Conservation (phyloP, 306 rosid genomes). For the Begonia masoniana region DNA sequence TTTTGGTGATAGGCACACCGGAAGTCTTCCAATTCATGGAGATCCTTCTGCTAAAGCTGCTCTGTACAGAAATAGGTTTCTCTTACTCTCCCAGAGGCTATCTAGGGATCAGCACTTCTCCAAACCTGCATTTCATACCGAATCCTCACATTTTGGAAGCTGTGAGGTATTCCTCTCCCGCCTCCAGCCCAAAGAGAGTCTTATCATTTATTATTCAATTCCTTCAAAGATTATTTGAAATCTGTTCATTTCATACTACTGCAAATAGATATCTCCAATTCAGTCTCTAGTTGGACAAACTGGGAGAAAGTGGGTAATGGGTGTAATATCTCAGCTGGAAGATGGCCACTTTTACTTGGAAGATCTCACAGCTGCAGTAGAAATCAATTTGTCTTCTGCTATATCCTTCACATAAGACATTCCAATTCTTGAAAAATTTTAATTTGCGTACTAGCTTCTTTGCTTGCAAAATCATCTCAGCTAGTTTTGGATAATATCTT, state of each 20-base stretch:
- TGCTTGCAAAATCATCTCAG: too few relatives aligned
- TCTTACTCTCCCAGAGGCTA: slow-evolving; percentile 66
- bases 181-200: too few relatives aligned
- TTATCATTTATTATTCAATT: too few relatives aligned
- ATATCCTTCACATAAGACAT: slow-evolving; percentile 45
- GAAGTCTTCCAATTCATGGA: slow-evolving; percentile 53
- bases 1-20: slow-evolving; percentile 38
- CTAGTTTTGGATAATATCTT: too few relatives aligned
- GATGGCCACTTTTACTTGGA: slow-evolving; percentile 80
- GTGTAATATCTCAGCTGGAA: slow-evolving; percentile 78
- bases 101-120: slow-evolving; percentile 77
- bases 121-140: slow-evolving; percentile 66
- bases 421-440: too few relatives aligned
- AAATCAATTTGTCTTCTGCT: slow-evolving; percentile 58
- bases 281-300: slow-evolving; percentile 83
- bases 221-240: too few relatives aligned
- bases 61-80: slow-evolving; percentile 65
- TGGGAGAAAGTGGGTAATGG: slow-evolving; percentile 86
- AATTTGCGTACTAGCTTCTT: too few relatives aligned
- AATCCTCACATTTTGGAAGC: slow-evolving; percentile 50
- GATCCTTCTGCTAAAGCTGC: slow-evolving; percentile 64
- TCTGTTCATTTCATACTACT: slow-evolving; percentile 7
- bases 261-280: slow-evolving; percentile 78
- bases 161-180: slow-evolving; percentile 45
- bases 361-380: slow-evolving; percentile 73